These are phyloP conservation scores for Umbelopsis ramanniana DNA, from an alignment of 192 early-diverging fungal species.

Conservation along the genomic window DNA sequence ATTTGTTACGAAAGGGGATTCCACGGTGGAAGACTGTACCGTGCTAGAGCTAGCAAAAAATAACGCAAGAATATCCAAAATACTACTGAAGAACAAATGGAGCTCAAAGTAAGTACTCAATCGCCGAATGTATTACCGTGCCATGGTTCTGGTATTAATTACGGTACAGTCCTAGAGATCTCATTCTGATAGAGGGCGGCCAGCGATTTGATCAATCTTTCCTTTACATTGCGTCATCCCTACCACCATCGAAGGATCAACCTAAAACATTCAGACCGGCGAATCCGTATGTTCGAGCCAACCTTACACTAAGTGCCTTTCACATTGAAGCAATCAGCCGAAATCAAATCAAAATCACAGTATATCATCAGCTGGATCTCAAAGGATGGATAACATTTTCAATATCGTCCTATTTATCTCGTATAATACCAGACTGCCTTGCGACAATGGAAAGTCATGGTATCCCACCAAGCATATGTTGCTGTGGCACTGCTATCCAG, in stretches of 20 bases:
- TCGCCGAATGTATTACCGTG: not conserved
- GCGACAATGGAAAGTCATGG: not conserved
- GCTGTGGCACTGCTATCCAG: not conserved
- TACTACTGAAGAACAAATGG: conserved; percentile 14
- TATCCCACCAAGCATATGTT: not conserved
- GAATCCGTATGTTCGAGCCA: conserved; percentile 15
- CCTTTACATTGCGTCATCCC: not conserved
- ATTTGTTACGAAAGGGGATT: not conserved
- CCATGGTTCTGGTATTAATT: not conserved
- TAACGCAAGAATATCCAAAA: not conserved
- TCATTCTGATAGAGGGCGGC: not conserved
- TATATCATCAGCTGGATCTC: conserved; percentile 12
- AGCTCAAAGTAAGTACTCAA: conserved; percentile 8
- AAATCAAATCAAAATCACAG: conserved; percentile 1
- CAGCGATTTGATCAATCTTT: not conserved
- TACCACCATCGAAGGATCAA: conserved; percentile 9
- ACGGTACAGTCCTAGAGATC: conserved; percentile 12
- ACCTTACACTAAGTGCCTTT: not conserved
- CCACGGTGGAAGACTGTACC: conserved; percentile 6
- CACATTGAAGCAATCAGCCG: not conserved
- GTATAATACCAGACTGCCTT: not conserved
- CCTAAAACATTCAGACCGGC: conserved; percentile 4
- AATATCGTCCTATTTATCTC: conserved; percentile 6
- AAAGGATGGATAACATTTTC: conserved; percentile 14
- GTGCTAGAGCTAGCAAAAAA: not conserved